Evolutionary conservation across 345 rosid species (phyloP).

Genomic region (Arabis hirsuta): DNA sequence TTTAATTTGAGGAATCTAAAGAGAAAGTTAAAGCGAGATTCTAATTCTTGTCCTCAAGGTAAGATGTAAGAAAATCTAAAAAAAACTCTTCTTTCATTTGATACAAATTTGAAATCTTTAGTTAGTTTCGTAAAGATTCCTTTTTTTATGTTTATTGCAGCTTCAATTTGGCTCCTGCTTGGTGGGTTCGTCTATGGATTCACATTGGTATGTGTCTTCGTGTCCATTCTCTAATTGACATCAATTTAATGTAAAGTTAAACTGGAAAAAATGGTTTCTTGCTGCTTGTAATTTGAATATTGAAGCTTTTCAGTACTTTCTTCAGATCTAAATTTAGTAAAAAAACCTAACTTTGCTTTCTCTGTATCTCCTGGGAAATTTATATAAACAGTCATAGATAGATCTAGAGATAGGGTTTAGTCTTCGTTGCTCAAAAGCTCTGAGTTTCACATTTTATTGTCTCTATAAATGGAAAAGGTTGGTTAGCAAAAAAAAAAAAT

Average conservation of each 20-base stretch:
- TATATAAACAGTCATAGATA: slow-evolving; percentile 29
- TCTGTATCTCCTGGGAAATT: background rate
- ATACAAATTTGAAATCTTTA: background rate
- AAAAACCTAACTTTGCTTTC: background rate
- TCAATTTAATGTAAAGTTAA: background rate
- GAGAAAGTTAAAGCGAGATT: slow-evolving; percentile 13
- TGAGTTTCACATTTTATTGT: slow-evolving; percentile 5
- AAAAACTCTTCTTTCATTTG: background rate
- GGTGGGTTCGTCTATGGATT: slow-evolving; percentile 34
- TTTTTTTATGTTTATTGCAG: slow-evolving; percentile 7
- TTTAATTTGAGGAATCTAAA: slow-evolving; percentile 35
- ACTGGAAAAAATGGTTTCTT: background rate
- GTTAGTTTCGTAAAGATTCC: slow-evolving; percentile 4
- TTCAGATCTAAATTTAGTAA: slow-evolving; percentile 23
- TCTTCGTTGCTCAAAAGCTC: background rate
- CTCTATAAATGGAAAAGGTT: background rate
- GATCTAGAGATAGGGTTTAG: slow-evolving; percentile 17
- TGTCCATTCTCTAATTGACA: background rate
- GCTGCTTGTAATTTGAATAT: slow-evolving; percentile 5
- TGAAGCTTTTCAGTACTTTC: slow-evolving; percentile 5
- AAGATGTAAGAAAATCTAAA: slow-evolving; percentile 28
- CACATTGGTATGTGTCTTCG: slow-evolving; percentile 37
- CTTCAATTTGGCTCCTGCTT: slow-evolving; percentile 1
- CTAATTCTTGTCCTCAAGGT: slow-evolving; percentile 8
- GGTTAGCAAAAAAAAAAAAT: too few relatives aligned